A percentile compares a stretch with the other conserved stretches of the same genome.
Conservation (phyloP, 768 basidiomycete species). For the Suillus brevipes region DNA sequence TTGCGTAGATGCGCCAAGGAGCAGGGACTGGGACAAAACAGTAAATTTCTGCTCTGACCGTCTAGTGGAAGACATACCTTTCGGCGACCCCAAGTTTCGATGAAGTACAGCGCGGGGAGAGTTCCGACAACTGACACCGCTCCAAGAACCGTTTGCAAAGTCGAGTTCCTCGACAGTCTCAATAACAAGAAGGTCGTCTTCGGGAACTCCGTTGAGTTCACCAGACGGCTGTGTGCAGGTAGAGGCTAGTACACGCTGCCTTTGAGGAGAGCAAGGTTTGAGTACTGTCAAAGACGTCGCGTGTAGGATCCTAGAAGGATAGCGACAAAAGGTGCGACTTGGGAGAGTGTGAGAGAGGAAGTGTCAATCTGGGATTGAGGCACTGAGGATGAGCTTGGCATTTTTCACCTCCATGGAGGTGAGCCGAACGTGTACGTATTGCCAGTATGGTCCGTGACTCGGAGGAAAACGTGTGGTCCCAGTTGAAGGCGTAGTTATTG, state of each 20-base stretch:
- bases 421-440: conserved; percentile 94
- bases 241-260: no score
- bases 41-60: background rate
- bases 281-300: no score
- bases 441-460: conserved; percentile 93
- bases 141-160: conserved; percentile 70
- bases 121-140: conserved; percentile 73
- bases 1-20: conserved; percentile 62
- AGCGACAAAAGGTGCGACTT: conserved; percentile 5
- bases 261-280: no score
- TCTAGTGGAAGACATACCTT: conserved; percentile 38
- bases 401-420: conserved; percentile 91
- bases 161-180: conserved; percentile 66
- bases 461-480: conserved; percentile 92
- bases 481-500: conserved; percentile 95
- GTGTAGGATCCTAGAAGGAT: no score
- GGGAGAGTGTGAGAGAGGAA: conserved; percentile 61
- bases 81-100: conserved; percentile 74
- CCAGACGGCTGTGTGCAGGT: no score
- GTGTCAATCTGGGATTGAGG: conserved; percentile 67
- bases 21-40: conserved; percentile 50
- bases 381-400: conserved; percentile 77
- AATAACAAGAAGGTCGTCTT: conserved; percentile 56
- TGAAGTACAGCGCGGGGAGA: conserved; percentile 64
- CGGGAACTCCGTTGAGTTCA: conserved; percentile 61